Base-by-base conservation (phyloP, 228 moss, liverwort and hornwort species). In the Sphagnum magellanicum region DNA sequence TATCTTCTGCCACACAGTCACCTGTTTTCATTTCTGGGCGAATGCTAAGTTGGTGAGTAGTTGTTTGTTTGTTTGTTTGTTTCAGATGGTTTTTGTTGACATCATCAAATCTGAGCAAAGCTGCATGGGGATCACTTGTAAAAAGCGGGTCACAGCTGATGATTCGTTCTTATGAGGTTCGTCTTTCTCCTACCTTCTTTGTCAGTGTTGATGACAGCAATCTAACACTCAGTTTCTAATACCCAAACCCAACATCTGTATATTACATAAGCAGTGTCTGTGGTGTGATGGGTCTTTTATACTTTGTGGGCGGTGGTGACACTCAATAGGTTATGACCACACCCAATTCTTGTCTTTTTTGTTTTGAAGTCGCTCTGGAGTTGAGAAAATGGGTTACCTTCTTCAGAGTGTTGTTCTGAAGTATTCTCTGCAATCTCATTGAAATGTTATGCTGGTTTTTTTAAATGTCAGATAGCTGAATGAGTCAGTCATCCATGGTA, bases 131-230 rank as follows among this genome's bases (percentile, higher is more conserved):
- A 72, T 67, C 92, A 10, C 66, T 89, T 60, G 89, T 89, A 61
- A 98, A 90, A 70, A 90, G 86, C 67, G 72, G 68, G 32, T 87
- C 84, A 50, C 98, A 98, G 78, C 77, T 98, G 50, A 98, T 98
- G 98, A 90, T 94, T 51, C 90, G 98, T 79, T 98, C 98, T 5
- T 98, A 90, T 65, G 98, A 98, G 93, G 89, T 97, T 16, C 70
- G 50, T 50, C 16, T 51, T 14, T 53, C 60, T 50, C 8, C 53
- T 9, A 10, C 50, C 62, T 52, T 10, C 10, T 12, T 55, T 55
- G 55, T 8, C 55, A 55, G 55, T 55, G 12, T 2, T 8, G 12
- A 12, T 1, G 12, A 55, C 8, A 55, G 8, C 55, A 55, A 12
- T 8, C 12, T 8, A 8, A 55, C 55, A 55, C 55, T 55, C 12